Evolutionary conservation across 2,329 filamentous ascomycete species (phyloP).

Genomic region (Aspergillus sp.): DNA sequence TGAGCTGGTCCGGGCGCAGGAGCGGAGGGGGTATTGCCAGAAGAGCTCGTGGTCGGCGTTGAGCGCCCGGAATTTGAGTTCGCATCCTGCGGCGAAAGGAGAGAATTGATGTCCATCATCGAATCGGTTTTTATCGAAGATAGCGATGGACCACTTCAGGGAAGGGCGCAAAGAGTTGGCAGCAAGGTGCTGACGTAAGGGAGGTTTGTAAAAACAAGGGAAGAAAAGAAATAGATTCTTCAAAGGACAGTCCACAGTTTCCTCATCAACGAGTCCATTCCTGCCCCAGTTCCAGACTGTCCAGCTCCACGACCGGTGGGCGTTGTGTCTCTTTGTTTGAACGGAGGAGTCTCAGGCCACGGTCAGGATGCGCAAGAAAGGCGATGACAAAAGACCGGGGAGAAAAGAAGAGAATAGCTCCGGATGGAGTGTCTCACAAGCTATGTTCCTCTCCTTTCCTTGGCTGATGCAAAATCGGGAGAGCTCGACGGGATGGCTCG

Average conservation of each 20-base stretch:
- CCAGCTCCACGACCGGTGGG: slow-evolving; percentile 12
- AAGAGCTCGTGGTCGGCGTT: slow-evolving; percentile 27
- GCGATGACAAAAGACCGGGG: not conserved
- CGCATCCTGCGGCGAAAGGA: slow-evolving; percentile 46
- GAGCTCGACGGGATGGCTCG: slow-evolving; percentile 12
- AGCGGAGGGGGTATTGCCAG: slow-evolving; percentile 25
- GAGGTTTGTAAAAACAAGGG: slow-evolving; percentile 2
- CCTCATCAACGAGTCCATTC: slow-evolving; percentile 39
- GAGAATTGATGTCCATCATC: slow-evolving; percentile 49
- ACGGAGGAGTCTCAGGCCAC: not conserved
- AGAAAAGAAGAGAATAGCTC: not conserved
- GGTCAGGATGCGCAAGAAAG: slow-evolving; percentile 1
- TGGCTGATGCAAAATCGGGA: not conserved
- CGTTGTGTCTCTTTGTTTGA: slow-evolving; percentile 1
- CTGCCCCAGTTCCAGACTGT: slow-evolving; percentile 30
- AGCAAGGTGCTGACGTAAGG: slow-evolving; percentile 15
- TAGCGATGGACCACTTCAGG: slow-evolving; percentile 19
- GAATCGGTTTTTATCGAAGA: not conserved
- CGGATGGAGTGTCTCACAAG: not conserved
- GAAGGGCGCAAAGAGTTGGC: slow-evolving; percentile 15
- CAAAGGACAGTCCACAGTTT: slow-evolving; percentile 28
- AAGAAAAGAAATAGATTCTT: slow-evolving; percentile 16
- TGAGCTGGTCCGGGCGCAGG: slow-evolving; percentile 31
- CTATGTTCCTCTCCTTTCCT: slow-evolving; percentile 4
- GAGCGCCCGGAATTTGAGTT: slow-evolving; percentile 39